A percentile compares a stretch with the other conserved stretches of the same genome.
These are phyloP conservation scores for Solanum chmielewskii DNA, from an alignment of 257 asterid genomes.

Conservation along the genomic window DNA sequence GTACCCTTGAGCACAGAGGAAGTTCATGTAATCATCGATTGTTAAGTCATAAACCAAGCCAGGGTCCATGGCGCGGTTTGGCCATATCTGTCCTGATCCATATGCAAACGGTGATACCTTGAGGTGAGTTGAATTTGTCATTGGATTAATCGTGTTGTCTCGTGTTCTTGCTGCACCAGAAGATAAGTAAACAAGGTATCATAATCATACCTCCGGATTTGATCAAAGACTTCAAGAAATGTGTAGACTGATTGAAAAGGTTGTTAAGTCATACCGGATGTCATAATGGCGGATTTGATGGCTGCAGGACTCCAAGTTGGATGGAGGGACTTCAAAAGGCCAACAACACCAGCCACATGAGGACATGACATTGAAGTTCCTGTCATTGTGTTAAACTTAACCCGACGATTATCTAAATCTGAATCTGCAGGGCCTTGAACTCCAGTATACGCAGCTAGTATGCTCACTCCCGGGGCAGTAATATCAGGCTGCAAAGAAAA, in stretches of 20 bases:
- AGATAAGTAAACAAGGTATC: background rate
- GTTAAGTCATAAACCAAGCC: conserved; percentile 72
- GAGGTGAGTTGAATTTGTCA: conserved; percentile 34
- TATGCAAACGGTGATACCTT: conserved; percentile 71
- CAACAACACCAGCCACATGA: conserved; percentile 76
- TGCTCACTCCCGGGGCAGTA: conserved; percentile 89
- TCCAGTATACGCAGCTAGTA: conserved; percentile 70
- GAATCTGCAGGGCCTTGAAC: conserved; percentile 57
- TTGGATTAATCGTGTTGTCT: conserved; percentile 43
- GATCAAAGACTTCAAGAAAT: too few relatives aligned
- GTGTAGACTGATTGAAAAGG: background rate
- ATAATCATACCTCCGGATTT: background rate
- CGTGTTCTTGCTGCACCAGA: conserved; percentile 48
- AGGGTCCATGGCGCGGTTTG: conserved; percentile 90
- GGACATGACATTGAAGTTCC: conserved; percentile 99
- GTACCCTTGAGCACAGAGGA: conserved; percentile 63
- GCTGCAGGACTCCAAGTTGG: conserved; percentile 98
- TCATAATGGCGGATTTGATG: conserved; percentile 77
- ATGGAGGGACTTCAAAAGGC: conserved; percentile 68
- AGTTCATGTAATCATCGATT: conserved; percentile 35
- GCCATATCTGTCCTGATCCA: conserved; percentile 82
- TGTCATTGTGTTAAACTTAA: conserved; percentile 47
- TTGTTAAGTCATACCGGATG: conserved; percentile 38
- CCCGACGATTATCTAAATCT: conserved; percentile 42
- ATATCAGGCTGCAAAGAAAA: conserved; percentile 70